Conservation (phyloP, 148 eudicot genomes). For the Arctostaphylos glauca region DNA sequence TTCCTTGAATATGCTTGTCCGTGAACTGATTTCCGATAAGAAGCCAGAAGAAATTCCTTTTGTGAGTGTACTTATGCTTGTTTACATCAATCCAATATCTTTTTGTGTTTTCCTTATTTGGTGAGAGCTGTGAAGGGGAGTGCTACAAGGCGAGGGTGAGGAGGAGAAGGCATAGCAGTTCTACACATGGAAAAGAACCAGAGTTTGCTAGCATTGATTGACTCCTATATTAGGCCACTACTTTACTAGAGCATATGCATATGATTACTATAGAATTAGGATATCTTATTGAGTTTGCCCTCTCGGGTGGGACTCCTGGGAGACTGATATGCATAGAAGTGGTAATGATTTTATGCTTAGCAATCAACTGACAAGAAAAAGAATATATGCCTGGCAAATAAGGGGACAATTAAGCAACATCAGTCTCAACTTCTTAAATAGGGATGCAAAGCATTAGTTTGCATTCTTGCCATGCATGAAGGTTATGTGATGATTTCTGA, state of each 20-base stretch:
- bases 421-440: not conserved
- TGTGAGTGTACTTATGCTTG: constrained; percentile 46
- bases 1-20: constrained; percentile 61
- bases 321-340: not conserved
- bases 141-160: not conserved
- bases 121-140: not conserved
- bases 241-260: not conserved
- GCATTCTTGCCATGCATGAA: not conserved
- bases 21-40: constrained; percentile 64
- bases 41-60: constrained; percentile 74
- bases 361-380: not conserved
- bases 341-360: not conserved
- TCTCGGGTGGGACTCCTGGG: not conserved
- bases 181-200: not conserved
- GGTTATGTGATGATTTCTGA: not conserved
- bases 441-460: not conserved
- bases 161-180: not conserved
- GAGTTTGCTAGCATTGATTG: not conserved
- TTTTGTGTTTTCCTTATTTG: not conserved
- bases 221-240: not conserved
- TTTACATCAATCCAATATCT: constrained; percentile 13
- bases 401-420: not conserved
- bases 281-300: not conserved
- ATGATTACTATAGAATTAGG: not conserved
- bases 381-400: not conserved